Conservation (phyloP, 2,329 filamentous ascomycete genomes). For the Hirsutella rhossiliensis region DNA sequence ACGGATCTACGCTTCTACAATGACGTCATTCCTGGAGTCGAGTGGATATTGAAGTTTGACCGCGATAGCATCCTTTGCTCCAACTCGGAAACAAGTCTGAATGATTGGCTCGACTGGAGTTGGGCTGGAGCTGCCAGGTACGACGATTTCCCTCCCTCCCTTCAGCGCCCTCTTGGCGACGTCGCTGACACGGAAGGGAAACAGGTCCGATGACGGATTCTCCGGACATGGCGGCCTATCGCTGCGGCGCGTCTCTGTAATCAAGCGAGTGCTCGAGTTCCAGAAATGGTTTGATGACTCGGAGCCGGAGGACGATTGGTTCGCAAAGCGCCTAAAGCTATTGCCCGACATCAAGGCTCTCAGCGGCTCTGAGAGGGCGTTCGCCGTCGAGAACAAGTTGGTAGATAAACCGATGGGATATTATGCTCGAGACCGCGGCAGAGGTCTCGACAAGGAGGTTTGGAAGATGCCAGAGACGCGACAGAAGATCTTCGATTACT, state of each 20-base stretch:
- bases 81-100: constrained; percentile 35
- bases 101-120: constrained; percentile 40
- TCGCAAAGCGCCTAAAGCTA: constrained; percentile 32
- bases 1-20: constrained; percentile 41
- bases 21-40: constrained; percentile 33
- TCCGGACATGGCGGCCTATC: constrained; percentile 43
- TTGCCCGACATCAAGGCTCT: constrained; percentile 37
- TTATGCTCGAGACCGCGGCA: constrained; percentile 34
- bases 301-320: constrained; percentile 44
- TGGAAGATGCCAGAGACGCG: constrained; percentile 33
- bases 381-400: constrained; percentile 38
- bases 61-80: constrained; percentile 42
- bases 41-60: constrained; percentile 43
- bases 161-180: too few species aligned
- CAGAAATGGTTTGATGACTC: constrained; percentile 37
- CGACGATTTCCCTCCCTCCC: not conserved
- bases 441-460: constrained; percentile 26
- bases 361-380: constrained; percentile 23
- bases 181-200: too few species aligned
- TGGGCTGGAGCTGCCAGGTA: constrained; percentile 42
- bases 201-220: constrained; percentile 27
- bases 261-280: constrained; percentile 33
- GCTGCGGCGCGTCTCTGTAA: constrained; percentile 37
- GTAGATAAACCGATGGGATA: constrained; percentile 40
- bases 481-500: constrained; percentile 39